phyloP scores from a whole-genome alignment of 2,329 filamentous ascomycete species.

The Thielaviopsis euricoi region DNA sequence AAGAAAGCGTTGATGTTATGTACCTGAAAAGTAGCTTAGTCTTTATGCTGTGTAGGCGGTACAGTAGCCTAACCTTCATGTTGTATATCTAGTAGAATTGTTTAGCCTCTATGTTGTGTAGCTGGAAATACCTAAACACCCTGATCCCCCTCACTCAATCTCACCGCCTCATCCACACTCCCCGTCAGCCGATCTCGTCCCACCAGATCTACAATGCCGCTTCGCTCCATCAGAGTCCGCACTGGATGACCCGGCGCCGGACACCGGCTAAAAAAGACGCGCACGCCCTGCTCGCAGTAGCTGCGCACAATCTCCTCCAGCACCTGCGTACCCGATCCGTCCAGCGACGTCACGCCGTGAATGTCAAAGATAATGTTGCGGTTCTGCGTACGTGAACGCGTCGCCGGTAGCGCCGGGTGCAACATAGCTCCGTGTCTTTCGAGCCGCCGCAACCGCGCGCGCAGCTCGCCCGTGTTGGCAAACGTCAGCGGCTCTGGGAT shows the following conservation, averaged over 20 bases:
- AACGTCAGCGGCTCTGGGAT: conserved; percentile 95
- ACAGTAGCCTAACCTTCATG: too few relatives aligned
- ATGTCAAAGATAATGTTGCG: conserved; percentile 93
- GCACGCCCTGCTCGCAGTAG: conserved; percentile 62
- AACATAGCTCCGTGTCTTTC: conserved; percentile 83
- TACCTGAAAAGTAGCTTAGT: too few relatives aligned
- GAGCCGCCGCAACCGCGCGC: conserved; percentile 63
- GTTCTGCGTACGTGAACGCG: conserved; percentile 66
- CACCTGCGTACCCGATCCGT: conserved; percentile 86
- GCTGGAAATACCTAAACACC: not conserved
- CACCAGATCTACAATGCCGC: conserved; percentile 70
- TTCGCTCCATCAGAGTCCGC: conserved; percentile 55
- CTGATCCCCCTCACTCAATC: conserved; percentile 31
- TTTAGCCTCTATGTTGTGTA: not conserved
- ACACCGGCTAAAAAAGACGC: conserved; percentile 55
- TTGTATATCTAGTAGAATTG: too few relatives aligned
- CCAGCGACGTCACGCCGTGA: conserved; percentile 88
- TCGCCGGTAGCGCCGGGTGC: conserved; percentile 72
- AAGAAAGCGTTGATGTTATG: too few relatives aligned
- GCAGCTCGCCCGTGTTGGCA: conserved; percentile 87
- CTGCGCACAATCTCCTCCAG: conserved; percentile 71
- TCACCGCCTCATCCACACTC: conserved; percentile 70
- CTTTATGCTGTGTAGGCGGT: too few relatives aligned
- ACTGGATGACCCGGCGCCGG: conserved; percentile 37
- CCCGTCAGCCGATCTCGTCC: conserved; percentile 64